Base-by-base conservation (phyloP, 371 early-diverging fungal species). In the Rhizomucor miehei region DNA sequence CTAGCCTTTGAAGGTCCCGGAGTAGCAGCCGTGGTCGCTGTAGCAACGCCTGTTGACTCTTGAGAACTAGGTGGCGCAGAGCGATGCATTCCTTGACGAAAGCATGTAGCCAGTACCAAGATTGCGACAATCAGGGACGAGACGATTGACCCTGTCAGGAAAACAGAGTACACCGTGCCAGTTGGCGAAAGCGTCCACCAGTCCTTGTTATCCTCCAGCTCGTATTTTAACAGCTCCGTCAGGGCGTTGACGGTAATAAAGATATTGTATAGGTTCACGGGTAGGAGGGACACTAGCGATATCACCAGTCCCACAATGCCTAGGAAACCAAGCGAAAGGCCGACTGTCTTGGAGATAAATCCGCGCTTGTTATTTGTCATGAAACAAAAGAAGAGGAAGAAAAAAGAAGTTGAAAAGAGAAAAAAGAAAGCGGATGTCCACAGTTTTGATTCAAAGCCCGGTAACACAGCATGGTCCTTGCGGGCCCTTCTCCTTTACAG, bases 191-290 rank as follows among this genome's bases (percentile, higher is more conserved):
- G 38, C 16, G 48, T 14, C 59, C 58, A 58, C 55, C 56, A 54
- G 16, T 52, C 44, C 6, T 56, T 50, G 24, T 29, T 48, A 6
- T 58, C 39, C n/a, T 54, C 17, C 40, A 56, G 44, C 44, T 58
- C 64, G 50, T 63, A 54, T 16, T 44, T 54, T 34, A 59, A 36
- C 20, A 63, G 43, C 47, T 71, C 67, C 49, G 61, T 67, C 44
- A 67, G 55, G 39, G 61, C 58, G 46, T 69, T 65, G 51, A 63
- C 65, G 20, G 64, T 58, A 19, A 71, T 63, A 45, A 67, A 64
- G 34, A 66, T 54, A 41, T 66, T 66, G 55, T 66, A 66, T 17
- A 60, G 35, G 51, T 66, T 66, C 40, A 66, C 50, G 16, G 66
- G 66, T 25, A 66, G 21, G n/a, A 66, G 55, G 6, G 66, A 57